Evolutionary conservation across 177 flowering plant genomes (phyloP), one percentile per base, ranked within the genome.

Genomic region (Vitis hybrid): DNA sequence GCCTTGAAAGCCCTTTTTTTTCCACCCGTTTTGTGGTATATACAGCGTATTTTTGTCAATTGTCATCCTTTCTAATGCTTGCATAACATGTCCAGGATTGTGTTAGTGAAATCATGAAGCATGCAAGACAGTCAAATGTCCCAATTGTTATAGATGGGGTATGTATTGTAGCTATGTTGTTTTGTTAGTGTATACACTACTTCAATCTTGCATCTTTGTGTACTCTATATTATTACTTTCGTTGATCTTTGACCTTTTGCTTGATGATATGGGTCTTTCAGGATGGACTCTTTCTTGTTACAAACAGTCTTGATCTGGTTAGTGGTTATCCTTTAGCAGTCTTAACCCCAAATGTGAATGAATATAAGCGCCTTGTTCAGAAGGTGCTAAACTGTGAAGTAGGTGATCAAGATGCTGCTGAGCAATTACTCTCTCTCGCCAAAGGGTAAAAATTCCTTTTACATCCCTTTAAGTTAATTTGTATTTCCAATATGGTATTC

Each of bases 211-310:
- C 60, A 22, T 16, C 2, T 20, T 63, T 22, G n/a, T 62, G 11
- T 59, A 19, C 45, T 62, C 55, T n/a, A 22, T 71, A 59, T 48
- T 54, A 34, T 49, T 11, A 58, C 10, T 20, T 61, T 15, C 5
- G 2, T 9, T 56, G 22, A 48, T 19, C 16, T 51, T 65, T 14
- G 2, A 12, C 22, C 7, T n/a, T 68, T 16, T 53, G 1, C 3
- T 59, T 10, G 15, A 9, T 31, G 48, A 14, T 57, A 11, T 75
- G 15, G 22, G 13, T 45, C 72, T 78, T 22, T 14, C 86, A 93
- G 99, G 99, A 96, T 82, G 99, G 98, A 48, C 94, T 96, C 26
- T 96, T 89, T 85, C 97, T 93, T 74, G 90, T 96, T 52, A 96
- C 99, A 52, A 81, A 88, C 77, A 75, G 71, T 78, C 85, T 89